phyloP scores from a whole-genome alignment of 371 early-diverging fungal genomes.

The Conidiobolus coronatus region DNA sequence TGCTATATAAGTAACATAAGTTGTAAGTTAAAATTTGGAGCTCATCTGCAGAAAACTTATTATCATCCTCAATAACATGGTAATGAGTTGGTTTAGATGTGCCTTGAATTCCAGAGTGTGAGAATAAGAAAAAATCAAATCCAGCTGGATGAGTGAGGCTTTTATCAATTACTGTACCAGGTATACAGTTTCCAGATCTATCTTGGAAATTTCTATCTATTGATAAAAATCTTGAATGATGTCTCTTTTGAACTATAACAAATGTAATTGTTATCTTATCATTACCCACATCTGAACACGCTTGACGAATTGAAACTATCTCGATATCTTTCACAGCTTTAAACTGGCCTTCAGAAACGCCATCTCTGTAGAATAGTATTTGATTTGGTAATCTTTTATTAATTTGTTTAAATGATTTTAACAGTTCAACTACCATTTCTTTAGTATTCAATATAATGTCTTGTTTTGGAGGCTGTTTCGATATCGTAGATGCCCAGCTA shows the following conservation, averaged over 20 bases:
- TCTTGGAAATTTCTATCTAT: slow-evolving; percentile 29
- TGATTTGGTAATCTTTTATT: slow-evolving; percentile 49
- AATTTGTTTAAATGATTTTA: slow-evolving; percentile 55
- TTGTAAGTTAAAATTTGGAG: slow-evolving; percentile 50
- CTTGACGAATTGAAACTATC: slow-evolving; percentile 48
- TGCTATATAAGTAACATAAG: slow-evolving; percentile 58
- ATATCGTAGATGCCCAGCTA: slow-evolving; percentile 59
- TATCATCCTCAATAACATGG: slow-evolving; percentile 55
- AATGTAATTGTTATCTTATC: slow-evolving; percentile 63
- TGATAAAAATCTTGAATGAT: slow-evolving; percentile 85
- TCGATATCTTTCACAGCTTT: slow-evolving; percentile 51
- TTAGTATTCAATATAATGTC: slow-evolving; percentile 75
- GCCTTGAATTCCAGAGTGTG: slow-evolving; percentile 60
- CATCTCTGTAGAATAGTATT: slow-evolving; percentile 87
- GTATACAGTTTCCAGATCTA: slow-evolving; percentile 42
- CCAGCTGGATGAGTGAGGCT: slow-evolving; percentile 58
- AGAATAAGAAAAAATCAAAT: slow-evolving; percentile 77
- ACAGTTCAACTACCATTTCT: slow-evolving; percentile 58
- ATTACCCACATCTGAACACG: slow-evolving; percentile 38
- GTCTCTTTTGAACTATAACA: slow-evolving; percentile 87
- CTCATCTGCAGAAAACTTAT: slow-evolving; percentile 31
- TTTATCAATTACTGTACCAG: slow-evolving; percentile 85
- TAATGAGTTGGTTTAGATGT: slow-evolving; percentile 71
- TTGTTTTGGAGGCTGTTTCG: slow-evolving; percentile 55
- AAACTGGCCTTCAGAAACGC: slow-evolving; percentile 83